Base-by-base conservation (phyloP, 371 early-diverging fungal genomes). In the Mortierella polycephala region DNA sequence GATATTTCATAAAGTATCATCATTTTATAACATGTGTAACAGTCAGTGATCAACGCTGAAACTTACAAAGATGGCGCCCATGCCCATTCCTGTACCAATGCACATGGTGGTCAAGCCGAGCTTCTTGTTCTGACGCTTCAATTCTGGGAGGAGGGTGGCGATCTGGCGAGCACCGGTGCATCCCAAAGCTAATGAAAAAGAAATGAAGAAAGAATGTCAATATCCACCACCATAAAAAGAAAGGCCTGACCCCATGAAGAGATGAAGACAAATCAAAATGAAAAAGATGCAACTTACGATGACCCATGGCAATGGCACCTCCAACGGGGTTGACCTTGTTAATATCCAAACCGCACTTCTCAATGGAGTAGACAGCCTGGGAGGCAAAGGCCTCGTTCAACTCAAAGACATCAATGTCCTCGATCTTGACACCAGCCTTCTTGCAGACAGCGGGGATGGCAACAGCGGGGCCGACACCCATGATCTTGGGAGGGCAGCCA, bases 321-420 rank as follows among this genome's bases (percentile, higher is more conserved):
- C 99, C 99, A 89, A 54, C 94, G 57, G 96, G 96, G 88, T 99
- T 99, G 72, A 98, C 97, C 90, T 94, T 98, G 65, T 93, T 90
- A 70, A 87, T 62, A 57, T 90, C 90, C 70, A 99, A 88, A 37
- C 91, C 90, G 52, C 97, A 90, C 84, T 93, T 91, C 84, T 96
- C 90, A 49, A 96, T 90, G 68, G 90, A 93, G 91, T 95, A 97
- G 57, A 97, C 91, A 20, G 96, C 94, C 86, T 99, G 98, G 70
- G 97, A 97, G 40, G 99, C 99, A 85, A 99, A 99, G 23, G 99
- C 99, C 85, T 99, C 99, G 87, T 99, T 99, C 75, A 97, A 90
- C 85, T 96, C 95, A 61, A 87, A 88, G 53, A 95, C 75, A 67
- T 92, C 93, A 18, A 99, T 88, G 81, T 99, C 95, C 59, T 89